These are phyloP conservation scores for Withania somnifera DNA, from an alignment of 305 asterid genomes.

Conservation along the genomic window DNA sequence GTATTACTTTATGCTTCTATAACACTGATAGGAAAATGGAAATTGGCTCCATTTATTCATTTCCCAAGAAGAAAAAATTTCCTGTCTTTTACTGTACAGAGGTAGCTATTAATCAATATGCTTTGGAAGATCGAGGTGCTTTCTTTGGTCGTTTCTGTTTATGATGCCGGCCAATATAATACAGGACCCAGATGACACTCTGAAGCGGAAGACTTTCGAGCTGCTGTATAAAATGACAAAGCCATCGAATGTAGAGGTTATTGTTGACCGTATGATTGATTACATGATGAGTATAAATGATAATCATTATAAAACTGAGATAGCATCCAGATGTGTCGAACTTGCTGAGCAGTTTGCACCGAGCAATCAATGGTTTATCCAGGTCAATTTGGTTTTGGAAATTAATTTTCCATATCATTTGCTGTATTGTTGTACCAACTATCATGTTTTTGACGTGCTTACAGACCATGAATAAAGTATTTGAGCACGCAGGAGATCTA, in stretches of 20 bases:
- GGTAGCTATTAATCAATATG: background rate
- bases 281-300: slow-evolving; percentile 90
- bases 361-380: slow-evolving; percentile 98
- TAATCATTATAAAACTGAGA: slow-evolving; percentile 88
- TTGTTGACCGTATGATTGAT: slow-evolving; percentile 89
- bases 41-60: background rate
- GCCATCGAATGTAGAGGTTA: slow-evolving; percentile 97
- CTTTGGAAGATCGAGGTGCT: background rate
- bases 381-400: slow-evolving; percentile 33
- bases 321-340: slow-evolving; percentile 96
- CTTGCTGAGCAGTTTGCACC: slow-evolving; percentile 99
- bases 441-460: background rate
- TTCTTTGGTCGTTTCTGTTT: background rate
- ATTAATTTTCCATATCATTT: background rate
- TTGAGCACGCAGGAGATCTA: slow-evolving; percentile 95
- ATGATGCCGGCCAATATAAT: background rate
- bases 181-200: slow-evolving; percentile 98
- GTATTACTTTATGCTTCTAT: background rate
- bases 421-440: background rate
- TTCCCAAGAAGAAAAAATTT: background rate
- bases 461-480: slow-evolving; percentile 97
- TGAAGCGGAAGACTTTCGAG: slow-evolving; percentile 94
- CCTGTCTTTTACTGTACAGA: background rate
- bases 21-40: background rate
- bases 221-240: slow-evolving; percentile 95